Conservation (phyloP, 805 yeast species). For the Myxozyma neglecta region DNA sequence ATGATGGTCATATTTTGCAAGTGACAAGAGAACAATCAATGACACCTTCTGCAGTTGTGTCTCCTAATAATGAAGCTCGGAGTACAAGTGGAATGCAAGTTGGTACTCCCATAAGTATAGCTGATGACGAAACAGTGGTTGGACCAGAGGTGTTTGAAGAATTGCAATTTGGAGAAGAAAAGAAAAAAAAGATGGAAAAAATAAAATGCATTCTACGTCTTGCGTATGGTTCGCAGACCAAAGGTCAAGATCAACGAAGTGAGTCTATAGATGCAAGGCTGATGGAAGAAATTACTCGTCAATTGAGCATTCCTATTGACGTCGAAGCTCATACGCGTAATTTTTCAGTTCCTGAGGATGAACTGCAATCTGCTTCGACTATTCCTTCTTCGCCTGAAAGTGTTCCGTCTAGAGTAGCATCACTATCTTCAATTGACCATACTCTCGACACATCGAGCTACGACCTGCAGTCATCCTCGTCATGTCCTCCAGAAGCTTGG, state of each 20-base stretch:
- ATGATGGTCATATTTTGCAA: constrained; percentile 6
- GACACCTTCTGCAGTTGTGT: background rate
- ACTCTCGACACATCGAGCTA: no score
- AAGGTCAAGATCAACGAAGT: background rate
- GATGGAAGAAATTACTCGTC: background rate
- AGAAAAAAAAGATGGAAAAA: background rate
- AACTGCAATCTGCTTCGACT: no score
- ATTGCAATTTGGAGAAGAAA: constrained; percentile 2
- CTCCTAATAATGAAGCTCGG: background rate
- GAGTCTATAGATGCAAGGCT: background rate
- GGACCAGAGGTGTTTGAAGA: constrained; percentile 3
- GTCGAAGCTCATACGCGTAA: no score
- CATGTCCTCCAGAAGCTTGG: background rate
- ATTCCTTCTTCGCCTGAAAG: no score
- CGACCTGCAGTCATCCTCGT: background rate
- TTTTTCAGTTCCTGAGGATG: no score
- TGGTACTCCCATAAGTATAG: background rate
- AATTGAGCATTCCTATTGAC: background rate
- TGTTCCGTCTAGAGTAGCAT: no score
- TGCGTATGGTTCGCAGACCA: background rate
- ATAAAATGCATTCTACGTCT: background rate
- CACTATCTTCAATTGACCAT: no score
- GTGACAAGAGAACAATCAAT: background rate
- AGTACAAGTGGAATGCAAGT: background rate
- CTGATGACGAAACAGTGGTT: background rate